These are phyloP conservation scores for Straminergon stramineum DNA, from an alignment of 225 moss, liverwort and hornwort species.

Conservation along the genomic window DNA sequence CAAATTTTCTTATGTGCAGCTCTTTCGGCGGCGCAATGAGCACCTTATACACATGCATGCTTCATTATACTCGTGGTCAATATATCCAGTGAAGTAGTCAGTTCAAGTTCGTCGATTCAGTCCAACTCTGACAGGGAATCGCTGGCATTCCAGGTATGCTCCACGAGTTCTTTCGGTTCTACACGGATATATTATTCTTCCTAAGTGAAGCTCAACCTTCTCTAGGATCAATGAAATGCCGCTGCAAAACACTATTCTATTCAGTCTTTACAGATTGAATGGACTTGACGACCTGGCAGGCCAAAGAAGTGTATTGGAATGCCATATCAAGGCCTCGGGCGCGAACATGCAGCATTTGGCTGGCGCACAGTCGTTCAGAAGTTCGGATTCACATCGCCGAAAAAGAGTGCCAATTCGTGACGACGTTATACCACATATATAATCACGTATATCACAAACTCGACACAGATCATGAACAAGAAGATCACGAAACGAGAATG, in stretches of 20 bases:
- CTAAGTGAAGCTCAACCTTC: not conserved
- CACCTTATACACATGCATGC: not conserved
- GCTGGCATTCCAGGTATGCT: not conserved
- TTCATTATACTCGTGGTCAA: not conserved
- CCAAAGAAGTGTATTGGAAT: not conserved
- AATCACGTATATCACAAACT: not conserved
- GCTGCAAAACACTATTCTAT: not conserved
- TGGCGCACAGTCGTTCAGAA: too few relatives aligned
- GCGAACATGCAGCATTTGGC: not conserved
- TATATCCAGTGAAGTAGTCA: not conserved
- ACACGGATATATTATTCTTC: too few relatives aligned
- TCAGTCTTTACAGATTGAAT: not conserved
- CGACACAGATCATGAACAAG: not conserved
- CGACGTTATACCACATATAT: not conserved
- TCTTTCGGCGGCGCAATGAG: not conserved
- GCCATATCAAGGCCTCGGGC: not conserved
- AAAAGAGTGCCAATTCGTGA: too few relatives aligned
- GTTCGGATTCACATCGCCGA: too few relatives aligned
- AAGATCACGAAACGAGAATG: not conserved
- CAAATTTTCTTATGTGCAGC: not conserved
- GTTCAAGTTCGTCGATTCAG: not conserved
- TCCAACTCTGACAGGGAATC: not conserved
- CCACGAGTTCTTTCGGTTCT: not conserved
- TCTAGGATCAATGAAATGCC: not conserved
- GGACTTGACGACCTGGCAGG: not conserved